These are phyloP conservation scores for Piedraia hortae DNA, from an alignment of 2,329 filamentous ascomycete species.

Conservation along the genomic window DNA sequence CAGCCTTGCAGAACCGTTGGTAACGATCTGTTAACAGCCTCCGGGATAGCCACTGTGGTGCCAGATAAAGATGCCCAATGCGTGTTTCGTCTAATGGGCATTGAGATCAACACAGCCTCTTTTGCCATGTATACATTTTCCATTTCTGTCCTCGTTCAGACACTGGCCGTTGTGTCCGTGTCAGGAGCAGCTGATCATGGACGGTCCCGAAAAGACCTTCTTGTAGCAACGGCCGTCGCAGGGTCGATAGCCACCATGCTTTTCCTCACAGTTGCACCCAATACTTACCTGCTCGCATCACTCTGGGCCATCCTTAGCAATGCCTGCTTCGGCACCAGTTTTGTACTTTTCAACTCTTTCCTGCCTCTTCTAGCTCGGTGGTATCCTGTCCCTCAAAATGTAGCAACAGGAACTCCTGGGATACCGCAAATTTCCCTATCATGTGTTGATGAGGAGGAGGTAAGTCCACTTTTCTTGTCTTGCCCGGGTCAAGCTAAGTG, in stretches of 20 bases:
- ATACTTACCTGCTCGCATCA: slow-evolving; percentile 53
- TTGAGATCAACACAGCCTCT: slow-evolving; percentile 80
- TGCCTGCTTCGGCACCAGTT: slow-evolving; percentile 80
- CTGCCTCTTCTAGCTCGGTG: slow-evolving; percentile 71
- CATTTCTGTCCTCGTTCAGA: slow-evolving; percentile 66
- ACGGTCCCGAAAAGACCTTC: slow-evolving; percentile 55
- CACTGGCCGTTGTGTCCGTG: slow-evolving; percentile 79
- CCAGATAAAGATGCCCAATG: slow-evolving; percentile 35
- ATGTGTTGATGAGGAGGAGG: background rate
- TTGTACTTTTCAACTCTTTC: slow-evolving; percentile 87
- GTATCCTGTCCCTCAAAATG: slow-evolving; percentile 27
- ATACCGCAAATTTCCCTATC: too few relatives aligned
- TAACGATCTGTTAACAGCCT: slow-evolving; percentile 2
- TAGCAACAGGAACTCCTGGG: background rate
- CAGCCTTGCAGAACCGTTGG: slow-evolving; percentile 31
- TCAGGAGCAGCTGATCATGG: slow-evolving; percentile 90
- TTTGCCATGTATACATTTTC: slow-evolving; percentile 99
- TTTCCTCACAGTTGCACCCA: slow-evolving; percentile 52
- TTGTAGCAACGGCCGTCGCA: slow-evolving; percentile 59
- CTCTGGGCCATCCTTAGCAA: slow-evolving; percentile 74
- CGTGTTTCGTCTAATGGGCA: slow-evolving; percentile 51
- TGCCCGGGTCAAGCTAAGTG: too few relatives aligned
- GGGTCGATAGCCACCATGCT: slow-evolving; percentile 68
- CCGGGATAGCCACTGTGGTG: background rate
- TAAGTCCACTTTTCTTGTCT: slow-evolving; percentile 1